Conservation (phyloP, 2,329 filamentous ascomycete genomes). For the Fusarium sp. region DNA sequence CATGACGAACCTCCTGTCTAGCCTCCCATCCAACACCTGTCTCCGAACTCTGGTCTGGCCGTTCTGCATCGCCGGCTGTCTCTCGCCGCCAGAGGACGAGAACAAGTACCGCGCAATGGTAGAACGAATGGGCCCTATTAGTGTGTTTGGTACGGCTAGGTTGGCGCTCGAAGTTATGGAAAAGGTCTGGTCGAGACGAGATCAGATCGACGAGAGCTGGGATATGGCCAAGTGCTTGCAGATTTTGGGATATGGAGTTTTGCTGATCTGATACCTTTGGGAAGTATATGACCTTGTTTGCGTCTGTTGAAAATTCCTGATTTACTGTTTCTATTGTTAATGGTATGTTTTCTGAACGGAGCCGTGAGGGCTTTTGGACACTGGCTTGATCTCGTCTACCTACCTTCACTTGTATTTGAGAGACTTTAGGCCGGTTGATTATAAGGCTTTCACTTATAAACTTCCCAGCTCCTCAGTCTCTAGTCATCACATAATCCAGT, state of each 20-base stretch:
- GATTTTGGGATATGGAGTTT: conserved; percentile 53
- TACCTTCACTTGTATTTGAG: too few species aligned
- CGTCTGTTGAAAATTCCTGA: neutral
- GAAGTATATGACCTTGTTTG: neutral
- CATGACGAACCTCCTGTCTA: conserved; percentile 51
- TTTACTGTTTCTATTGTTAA: neutral
- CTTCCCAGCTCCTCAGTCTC: too few species aligned
- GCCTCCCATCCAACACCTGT: conserved; percentile 47
- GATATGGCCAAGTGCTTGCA: conserved; percentile 58
- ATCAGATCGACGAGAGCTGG: conserved; percentile 56
- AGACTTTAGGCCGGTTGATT: neutral
- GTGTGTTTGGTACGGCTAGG: conserved; percentile 58
- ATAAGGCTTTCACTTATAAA: neutral
- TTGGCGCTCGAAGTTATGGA: conserved; percentile 60
- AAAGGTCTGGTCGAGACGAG: conserved; percentile 56
- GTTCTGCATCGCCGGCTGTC: conserved; percentile 56
- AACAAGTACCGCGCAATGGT: conserved; percentile 56
- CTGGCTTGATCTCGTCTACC: too few species aligned
- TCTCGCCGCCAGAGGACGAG: conserved; percentile 55
- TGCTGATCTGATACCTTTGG: conserved; percentile 52
- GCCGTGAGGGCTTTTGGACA: neutral
- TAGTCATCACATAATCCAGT: neutral
- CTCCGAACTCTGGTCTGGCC: conserved; percentile 55
- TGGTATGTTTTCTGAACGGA: neutral
- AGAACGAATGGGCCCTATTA: conserved; percentile 54